Conservation (phyloP, 2,329 filamentous ascomycete species). For the Talaromyces sp. region DNA sequence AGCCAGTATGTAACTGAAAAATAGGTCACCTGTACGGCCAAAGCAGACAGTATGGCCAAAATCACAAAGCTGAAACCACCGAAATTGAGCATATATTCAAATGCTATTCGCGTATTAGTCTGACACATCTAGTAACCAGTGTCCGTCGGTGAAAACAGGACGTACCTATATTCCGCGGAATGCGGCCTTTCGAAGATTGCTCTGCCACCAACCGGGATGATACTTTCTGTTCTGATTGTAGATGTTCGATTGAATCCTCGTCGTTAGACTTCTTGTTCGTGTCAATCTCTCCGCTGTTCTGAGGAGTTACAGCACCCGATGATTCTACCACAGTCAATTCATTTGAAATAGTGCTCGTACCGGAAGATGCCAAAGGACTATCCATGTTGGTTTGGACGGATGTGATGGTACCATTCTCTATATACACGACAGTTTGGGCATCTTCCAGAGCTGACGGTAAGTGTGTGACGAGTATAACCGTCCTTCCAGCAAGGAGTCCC, state of each 20-base stretch:
- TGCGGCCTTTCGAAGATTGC: slow-evolving; percentile 21
- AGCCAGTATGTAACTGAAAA: slow-evolving; percentile 28
- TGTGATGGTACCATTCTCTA: slow-evolving; percentile 20
- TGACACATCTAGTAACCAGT: background rate
- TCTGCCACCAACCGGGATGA: slow-evolving; percentile 20
- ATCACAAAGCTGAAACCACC: slow-evolving; percentile 23
- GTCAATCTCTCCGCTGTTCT: background rate
- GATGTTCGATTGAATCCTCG: background rate
- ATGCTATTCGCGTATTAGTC: slow-evolving; percentile 2
- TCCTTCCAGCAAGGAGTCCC: slow-evolving; percentile 51
- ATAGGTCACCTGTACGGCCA: slow-evolving; percentile 24
- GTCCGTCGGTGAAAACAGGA: slow-evolving; percentile 20
- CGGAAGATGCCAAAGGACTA: background rate
- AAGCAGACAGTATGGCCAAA: slow-evolving; percentile 18
- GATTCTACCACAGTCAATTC: background rate
- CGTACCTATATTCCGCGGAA: slow-evolving; percentile 24
- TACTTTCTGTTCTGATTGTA: slow-evolving; percentile 8
- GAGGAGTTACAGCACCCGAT: background rate
- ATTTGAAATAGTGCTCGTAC: slow-evolving; percentile 6
- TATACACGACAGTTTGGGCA: slow-evolving; percentile 19
- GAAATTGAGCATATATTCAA: slow-evolving; percentile 25
- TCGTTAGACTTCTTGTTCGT: background rate
- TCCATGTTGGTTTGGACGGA: slow-evolving; percentile 16
- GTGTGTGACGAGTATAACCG: slow-evolving; percentile 55
- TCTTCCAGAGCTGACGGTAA: slow-evolving; percentile 22